phyloP scores from a whole-genome alignment of 129 eudicot genomes.

The Tanacetum coccineum region DNA sequence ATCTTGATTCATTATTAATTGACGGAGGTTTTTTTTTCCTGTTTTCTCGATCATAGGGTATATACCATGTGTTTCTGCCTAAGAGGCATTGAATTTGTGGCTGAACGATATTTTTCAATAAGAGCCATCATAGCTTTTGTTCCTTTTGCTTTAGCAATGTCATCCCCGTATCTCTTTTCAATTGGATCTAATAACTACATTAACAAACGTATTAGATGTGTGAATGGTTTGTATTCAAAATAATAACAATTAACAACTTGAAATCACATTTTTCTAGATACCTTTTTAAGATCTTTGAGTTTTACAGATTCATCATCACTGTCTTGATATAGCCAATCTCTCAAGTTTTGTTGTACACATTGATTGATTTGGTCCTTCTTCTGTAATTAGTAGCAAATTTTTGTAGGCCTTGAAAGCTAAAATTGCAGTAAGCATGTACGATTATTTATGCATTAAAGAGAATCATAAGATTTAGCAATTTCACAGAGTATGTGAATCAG shows the following conservation, averaged over 20 bases:
- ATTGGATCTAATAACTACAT: constrained; percentile 66
- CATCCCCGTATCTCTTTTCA: constrained; percentile 61
- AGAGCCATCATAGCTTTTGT: constrained; percentile 33
- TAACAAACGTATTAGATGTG: too few species aligned
- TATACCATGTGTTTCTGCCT: constrained; percentile 55
- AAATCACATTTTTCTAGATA: background rate
- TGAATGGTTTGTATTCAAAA: too few species aligned
- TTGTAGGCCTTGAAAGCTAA: constrained; percentile 52
- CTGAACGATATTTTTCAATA: constrained; percentile 45
- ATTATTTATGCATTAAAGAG: background rate
- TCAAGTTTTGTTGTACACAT: constrained; percentile 57
- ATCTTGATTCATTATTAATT: too few species aligned
- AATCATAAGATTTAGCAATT: too few species aligned
- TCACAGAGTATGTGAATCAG: too few species aligned
- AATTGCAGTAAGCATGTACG: background rate
- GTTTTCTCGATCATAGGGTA: too few species aligned
- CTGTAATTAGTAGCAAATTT: constrained; percentile 52
- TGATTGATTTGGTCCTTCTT: constrained; percentile 53
- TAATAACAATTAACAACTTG: too few species aligned
- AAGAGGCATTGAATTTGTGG: constrained; percentile 44
- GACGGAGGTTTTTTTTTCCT: too few species aligned
- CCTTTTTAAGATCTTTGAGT: constrained; percentile 58
- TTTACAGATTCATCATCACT: constrained; percentile 71
- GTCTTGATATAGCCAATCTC: constrained; percentile 77
- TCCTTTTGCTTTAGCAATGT: constrained; percentile 54